A percentile compares a stretch with the other conserved stretches of the same genome.
Evolutionary conservation across 2,329 filamentous ascomycete genomes (phyloP).

Genomic region (Colletotrichum cordylinicola): DNA sequence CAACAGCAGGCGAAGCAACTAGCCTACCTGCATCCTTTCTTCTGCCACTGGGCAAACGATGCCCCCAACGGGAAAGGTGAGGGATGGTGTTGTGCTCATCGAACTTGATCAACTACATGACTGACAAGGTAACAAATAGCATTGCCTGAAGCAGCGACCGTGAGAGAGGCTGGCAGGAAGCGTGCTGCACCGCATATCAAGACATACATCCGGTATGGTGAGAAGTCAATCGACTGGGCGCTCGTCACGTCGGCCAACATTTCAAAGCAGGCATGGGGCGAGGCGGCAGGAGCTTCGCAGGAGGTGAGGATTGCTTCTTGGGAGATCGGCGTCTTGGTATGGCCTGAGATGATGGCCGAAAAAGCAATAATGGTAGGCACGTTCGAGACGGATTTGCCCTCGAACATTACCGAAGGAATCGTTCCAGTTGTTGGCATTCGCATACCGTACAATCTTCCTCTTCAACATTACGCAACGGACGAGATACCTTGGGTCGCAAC

Average conservation of each 20-base stretch:
- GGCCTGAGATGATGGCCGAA: slow-evolving; percentile 67
- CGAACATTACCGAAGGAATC: slow-evolving; percentile 24
- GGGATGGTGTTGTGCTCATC: background rate
- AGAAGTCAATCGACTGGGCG: slow-evolving; percentile 77
- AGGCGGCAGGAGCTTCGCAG: slow-evolving; percentile 58
- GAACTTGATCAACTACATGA: background rate
- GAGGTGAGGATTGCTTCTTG: slow-evolving; percentile 79
- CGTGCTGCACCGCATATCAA: slow-evolving; percentile 88
- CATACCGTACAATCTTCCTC: slow-evolving; percentile 83
- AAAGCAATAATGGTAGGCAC: slow-evolving; percentile 68
- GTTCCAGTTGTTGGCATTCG: slow-evolving; percentile 68
- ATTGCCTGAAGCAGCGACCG: slow-evolving; percentile 24
- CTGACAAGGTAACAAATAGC: slow-evolving; percentile 29
- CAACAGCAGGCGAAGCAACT: slow-evolving; percentile 76
- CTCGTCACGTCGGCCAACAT: slow-evolving; percentile 90
- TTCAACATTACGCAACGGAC: slow-evolving; percentile 65
- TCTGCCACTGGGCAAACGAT: slow-evolving; percentile 80
- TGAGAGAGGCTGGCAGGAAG: slow-evolving; percentile 62
- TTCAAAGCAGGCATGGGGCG: slow-evolving; percentile 89
- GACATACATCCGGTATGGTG: slow-evolving; percentile 76
- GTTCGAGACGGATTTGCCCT: slow-evolving; percentile 67
- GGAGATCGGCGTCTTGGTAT: slow-evolving; percentile 84
- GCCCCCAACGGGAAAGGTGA: slow-evolving; percentile 38
- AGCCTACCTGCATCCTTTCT: slow-evolving; percentile 70
- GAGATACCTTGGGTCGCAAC: slow-evolving; percentile 83